Evolutionary conservation across 2,329 filamentous ascomycete genomes (phyloP), one percentile per base, ranked within the genome.

Genomic region (Pleoardoris graminearum): DNA sequence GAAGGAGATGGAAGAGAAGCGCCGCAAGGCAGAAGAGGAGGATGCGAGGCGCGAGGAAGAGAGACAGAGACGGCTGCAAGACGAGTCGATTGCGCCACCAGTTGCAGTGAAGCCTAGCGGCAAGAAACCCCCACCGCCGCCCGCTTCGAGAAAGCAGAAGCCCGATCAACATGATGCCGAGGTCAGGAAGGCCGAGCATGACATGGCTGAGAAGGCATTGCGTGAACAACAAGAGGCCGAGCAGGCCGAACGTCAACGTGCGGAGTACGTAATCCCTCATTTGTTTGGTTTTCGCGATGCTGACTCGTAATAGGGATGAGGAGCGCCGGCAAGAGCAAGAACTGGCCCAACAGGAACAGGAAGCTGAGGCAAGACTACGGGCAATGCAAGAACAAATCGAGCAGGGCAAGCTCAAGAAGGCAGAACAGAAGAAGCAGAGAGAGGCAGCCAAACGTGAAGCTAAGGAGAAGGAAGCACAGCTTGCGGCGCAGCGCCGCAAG

Each of bases 321-420:
- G 88, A 89, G 38, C 83, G 79, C 62, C 80, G 82, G 46, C 88
- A 93, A 71, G 91, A 96, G 72, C 85, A 89, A 23, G 91, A 95
- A 54, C 82, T 96, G 50, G 85, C 84, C 27, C 85, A 82, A 61
- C 91, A 97, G 75, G 88, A 88, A 48, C 85, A 91, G 65, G 91
- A 89, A 48, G 86, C 92, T 35, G 85, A 89, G 63, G 89, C 89
- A 57, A 90, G 92, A 45, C 82, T 97, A 21, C 90, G 86, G 70
- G 91, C 91, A 14, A 83, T 99, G 7, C 92, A 99, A 74, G 91
- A 97, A 71, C 91, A 97, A 74, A 91, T 97, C 47, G 87, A 87
- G 58, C 90, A 92, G 69, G 91, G 92, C 66, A 99, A 97, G 78
- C 77, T 97, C 47, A 93, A 91, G 80, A 97, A 96, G 75, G 89